These are phyloP conservation scores for Clavulina sp. DNA, from an alignment of 768 basidiomycete genomes.

Conservation along the genomic window DNA sequence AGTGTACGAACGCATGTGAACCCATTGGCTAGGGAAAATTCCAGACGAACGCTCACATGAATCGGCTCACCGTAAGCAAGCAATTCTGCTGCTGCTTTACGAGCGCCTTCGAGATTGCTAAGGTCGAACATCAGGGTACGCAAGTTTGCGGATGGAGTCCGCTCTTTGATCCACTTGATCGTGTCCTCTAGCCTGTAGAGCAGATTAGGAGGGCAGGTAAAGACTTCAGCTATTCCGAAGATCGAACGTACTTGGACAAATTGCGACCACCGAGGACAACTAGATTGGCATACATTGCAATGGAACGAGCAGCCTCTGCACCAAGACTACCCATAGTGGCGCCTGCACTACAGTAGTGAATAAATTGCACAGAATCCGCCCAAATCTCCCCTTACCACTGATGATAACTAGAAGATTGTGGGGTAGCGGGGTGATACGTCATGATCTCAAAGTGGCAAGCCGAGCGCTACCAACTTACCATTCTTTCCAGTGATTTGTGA, in stretches of 20 bases:
- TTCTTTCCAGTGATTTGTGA: too few species aligned
- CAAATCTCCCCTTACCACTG: too few species aligned
- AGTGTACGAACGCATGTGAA: not conserved
- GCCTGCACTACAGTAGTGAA: too few species aligned
- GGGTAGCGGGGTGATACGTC: too few species aligned
- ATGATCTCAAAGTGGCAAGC: too few species aligned
- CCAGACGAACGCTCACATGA: slow-evolving; percentile 4
- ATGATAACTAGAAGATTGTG: too few species aligned
- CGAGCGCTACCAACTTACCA: too few species aligned
- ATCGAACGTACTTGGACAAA: not conserved
- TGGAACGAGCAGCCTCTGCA: not conserved
- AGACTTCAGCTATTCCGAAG: not conserved
- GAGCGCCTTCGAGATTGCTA: not conserved
- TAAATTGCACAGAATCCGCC: too few species aligned
- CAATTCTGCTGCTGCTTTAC: slow-evolving; percentile 8
- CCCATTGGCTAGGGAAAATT: not conserved
- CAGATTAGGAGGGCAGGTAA: too few species aligned
- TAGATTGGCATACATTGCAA: not conserved
- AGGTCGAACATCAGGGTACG: slow-evolving; percentile 8
- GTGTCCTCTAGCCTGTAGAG: slow-evolving; percentile 4
- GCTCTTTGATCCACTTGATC: slow-evolving; percentile 3
- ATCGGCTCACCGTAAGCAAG: slow-evolving; percentile 5
- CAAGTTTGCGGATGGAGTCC: slow-evolving; percentile 5
- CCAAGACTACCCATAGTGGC: not conserved
- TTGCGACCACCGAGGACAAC: not conserved